Evolutionary conservation across 495 filamentous ascomycete species (phyloP), one percentile per base, ranked within the genome.

Genomic region (Daldinia childiae): DNA sequence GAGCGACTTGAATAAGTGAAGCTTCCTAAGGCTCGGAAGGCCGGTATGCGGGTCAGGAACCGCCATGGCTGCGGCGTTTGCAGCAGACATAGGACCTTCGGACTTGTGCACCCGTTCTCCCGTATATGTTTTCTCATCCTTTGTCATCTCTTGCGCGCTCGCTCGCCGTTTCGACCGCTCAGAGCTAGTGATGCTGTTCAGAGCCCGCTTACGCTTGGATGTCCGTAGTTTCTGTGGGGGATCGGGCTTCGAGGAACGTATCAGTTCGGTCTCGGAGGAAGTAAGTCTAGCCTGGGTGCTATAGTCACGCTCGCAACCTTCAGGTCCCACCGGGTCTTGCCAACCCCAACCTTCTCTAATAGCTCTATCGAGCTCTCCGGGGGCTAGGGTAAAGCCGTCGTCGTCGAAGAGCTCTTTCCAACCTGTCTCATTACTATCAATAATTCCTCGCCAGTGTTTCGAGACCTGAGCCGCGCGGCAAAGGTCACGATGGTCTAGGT

Each of bases 301-400:
- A 17, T 98, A 82, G 78, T 99, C 94, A 64, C 88, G 86, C 76
- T 99, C 95, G 58, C 82, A 92, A 52, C 90, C 91, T 69, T 93
- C 87, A 7, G 84, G 77, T 6, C 90, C 92, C 58, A 88, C 87
- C 2, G 94, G 92, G 78, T 92, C 90, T 77, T 98, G 95, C 93
- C 95, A 99, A n/a, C 94, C 95, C 95, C 95, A 99, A n/a, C 95
- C 95, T 81, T 98, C 91, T 30, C 84, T 87, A 59, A 98, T 91
- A 14, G 95, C 94, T 66, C 89, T 88, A 59, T 95, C 88, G 17
- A 99, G 82, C 76, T 99, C 95, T 12, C 93, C 92, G 2, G 91
- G 87, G 15, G 93, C 90, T 15, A 98, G 82, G 12, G 80, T 76
- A 79, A 91, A 97, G 0, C 92, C 92, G 79, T 97, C 93, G 11